These are phyloP conservation scores for Naganishia friedmannii DNA, from an alignment of 768 basidiomycete species.

Conservation along the genomic window DNA sequence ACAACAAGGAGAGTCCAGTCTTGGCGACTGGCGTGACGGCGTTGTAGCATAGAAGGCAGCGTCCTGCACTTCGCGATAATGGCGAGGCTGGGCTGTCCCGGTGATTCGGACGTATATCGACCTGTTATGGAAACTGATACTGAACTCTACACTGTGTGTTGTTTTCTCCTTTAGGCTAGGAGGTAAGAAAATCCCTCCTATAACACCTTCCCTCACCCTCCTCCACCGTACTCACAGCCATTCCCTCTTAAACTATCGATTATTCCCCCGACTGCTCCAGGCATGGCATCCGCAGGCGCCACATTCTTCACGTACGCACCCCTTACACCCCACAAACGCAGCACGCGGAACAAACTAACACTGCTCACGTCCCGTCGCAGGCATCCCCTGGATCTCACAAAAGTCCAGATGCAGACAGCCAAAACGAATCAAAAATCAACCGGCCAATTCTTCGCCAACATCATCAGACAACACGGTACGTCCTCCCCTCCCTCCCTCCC, in stretches of 20 bases:
- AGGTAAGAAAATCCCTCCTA: constrained; percentile 10
- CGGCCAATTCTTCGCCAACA: constrained; percentile 26
- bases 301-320: constrained; percentile 26
- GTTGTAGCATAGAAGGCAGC: too few species aligned
- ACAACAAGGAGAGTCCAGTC: too few species aligned
- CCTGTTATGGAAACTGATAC: not conserved
- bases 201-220: too few species aligned
- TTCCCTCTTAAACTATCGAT: not conserved
- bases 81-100: not conserved
- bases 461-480: constrained; percentile 29
- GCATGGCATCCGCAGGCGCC: constrained; percentile 23
- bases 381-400: constrained; percentile 33
- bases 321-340: too few species aligned
- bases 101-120: not conserved
- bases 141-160: not conserved
- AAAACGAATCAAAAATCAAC: constrained; percentile 31
- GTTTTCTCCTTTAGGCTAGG: constrained; percentile 22
- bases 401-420: constrained; percentile 34
- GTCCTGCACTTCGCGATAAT: too few species aligned
- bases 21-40: too few species aligned
- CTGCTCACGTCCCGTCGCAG: not conserved
- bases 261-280: not conserved
- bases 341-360: not conserved
- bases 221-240: not conserved
- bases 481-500: not conserved